Evolutionary conservation across 129 eudicot genomes (phyloP).

Genomic region (Chrysanthemum seticuspe): DNA sequence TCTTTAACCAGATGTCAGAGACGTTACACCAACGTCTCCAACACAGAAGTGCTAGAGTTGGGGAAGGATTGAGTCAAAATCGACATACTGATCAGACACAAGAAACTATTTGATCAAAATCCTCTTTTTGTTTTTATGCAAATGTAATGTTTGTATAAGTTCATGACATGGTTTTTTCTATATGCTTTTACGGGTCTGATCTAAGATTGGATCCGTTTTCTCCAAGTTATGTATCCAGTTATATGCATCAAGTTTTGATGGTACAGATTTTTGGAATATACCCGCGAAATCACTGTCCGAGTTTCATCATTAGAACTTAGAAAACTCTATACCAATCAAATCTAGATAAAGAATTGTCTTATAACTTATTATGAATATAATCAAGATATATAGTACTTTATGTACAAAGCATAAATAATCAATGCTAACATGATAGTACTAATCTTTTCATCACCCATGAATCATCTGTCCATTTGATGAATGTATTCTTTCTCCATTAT

Average conservation of each 20-base stretch:
- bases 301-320: background rate
- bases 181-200: conserved; percentile 15
- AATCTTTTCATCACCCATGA: conserved; percentile 22
- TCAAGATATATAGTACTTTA: background rate
- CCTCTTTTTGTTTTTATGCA: background rate
- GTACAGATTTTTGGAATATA: background rate
- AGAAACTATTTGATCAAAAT: conserved; percentile 43
- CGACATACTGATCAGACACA: conserved; percentile 49
- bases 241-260: conserved; percentile 16
- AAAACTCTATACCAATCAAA: background rate
- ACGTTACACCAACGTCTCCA: conserved; percentile 79
- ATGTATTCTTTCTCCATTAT: conserved; percentile 13
- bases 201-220: conserved; percentile 26
- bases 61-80: conserved; percentile 55
- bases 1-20: conserved; percentile 76
- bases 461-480: conserved; percentile 21
- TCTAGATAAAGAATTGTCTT: conserved; percentile 9
- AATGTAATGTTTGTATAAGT: conserved; percentile 27
- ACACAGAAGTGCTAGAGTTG: conserved; percentile 78
- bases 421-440: background rate
- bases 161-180: background rate
- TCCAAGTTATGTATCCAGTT: conserved; percentile 8
- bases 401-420: background rate
- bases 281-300: too few relatives aligned
- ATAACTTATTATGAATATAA: background rate